These are phyloP conservation scores for Diplodia seriata DNA, from an alignment of 2,329 filamentous ascomycete genomes.

Conservation along the genomic window DNA sequence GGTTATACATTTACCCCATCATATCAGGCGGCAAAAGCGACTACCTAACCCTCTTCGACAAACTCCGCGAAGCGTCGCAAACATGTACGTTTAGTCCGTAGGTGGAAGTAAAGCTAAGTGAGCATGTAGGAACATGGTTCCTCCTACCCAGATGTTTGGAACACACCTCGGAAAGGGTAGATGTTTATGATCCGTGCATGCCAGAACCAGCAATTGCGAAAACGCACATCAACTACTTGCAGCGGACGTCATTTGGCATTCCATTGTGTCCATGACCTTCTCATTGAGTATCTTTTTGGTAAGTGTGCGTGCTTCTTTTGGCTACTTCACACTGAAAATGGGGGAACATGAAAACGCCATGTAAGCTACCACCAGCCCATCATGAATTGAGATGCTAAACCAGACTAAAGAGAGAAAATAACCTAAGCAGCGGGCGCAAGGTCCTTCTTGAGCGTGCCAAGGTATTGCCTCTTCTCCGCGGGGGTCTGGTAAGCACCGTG, in stretches of 20 bases:
- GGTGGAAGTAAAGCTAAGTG: too few species aligned
- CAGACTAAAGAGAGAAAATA: constrained; percentile 34
- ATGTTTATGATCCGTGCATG: background rate
- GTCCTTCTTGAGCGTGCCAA: constrained; percentile 99
- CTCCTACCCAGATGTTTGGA: too few species aligned
- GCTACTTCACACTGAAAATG: constrained; percentile 27
- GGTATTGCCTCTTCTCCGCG: constrained; percentile 96
- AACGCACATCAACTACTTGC: background rate
- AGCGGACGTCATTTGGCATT: constrained; percentile 24
- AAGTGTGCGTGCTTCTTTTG: constrained; percentile 29
- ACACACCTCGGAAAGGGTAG: background rate
- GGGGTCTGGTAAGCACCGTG: constrained; percentile 99
- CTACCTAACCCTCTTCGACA: background rate
- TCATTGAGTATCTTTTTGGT: constrained; percentile 33
- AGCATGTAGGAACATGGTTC: too few species aligned
- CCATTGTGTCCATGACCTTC: constrained; percentile 32
- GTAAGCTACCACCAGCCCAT: constrained; percentile 46
- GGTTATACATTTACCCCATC: constrained; percentile 10
- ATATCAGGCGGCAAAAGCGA: background rate
- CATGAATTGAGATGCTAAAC: constrained; percentile 41
- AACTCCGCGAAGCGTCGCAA: background rate
- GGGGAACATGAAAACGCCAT: constrained; percentile 40
- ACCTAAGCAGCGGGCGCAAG: constrained; percentile 60
- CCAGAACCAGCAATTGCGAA: background rate
- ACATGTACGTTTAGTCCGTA: background rate